Percentiles rank a stretch among this genome's conserved stretches.
phyloP scores from a whole-genome alignment of 2,329 filamentous ascomycete species.

The Pseudogymnoascus sp. region DNA sequence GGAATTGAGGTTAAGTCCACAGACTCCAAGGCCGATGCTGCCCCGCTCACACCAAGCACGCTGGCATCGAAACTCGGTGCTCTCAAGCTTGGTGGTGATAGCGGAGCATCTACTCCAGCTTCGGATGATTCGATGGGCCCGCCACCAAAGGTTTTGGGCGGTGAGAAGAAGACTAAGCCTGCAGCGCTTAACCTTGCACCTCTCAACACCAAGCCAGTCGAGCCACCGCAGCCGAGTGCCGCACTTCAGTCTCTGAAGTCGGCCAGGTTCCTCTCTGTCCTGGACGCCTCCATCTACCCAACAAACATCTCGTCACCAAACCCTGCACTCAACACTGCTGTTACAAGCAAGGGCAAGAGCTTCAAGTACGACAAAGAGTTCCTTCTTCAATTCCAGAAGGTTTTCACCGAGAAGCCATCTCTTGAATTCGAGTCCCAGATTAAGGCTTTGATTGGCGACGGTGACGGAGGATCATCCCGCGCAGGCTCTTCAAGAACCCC shows the following conservation, averaged over 20 bases:
- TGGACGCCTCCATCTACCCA: constrained; percentile 74
- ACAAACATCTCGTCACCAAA: constrained; percentile 80
- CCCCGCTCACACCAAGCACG: constrained; percentile 23
- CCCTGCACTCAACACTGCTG: constrained; percentile 75
- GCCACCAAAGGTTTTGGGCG: constrained; percentile 44
- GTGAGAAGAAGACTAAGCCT: constrained; percentile 67
- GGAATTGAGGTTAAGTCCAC: constrained; percentile 11
- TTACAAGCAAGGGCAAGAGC: constrained; percentile 67
- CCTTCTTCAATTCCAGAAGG: constrained; percentile 88
- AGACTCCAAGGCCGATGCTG: constrained; percentile 17
- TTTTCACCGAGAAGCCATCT: constrained; percentile 95
- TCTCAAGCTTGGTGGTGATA: constrained; percentile 39
- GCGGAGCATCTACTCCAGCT: constrained; percentile 33
- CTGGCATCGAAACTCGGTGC: constrained; percentile 40
- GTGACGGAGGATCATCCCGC: constrained; percentile 53
- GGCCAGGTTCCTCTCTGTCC: constrained; percentile 75
- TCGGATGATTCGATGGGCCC: constrained; percentile 37
- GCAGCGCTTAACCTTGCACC: constrained; percentile 77
- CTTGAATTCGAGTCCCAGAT: constrained; percentile 88
- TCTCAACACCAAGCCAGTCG: constrained; percentile 74
- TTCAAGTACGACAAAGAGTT: constrained; percentile 96
- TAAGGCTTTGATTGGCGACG: constrained; percentile 76
- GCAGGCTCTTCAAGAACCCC: constrained; percentile 54
- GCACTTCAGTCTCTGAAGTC: constrained; percentile 90
- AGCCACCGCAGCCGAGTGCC: constrained; percentile 86